Evolutionary conservation across 108 stramenopile genomes (phyloP).

Genomic region (Craspedostauros australis): DNA sequence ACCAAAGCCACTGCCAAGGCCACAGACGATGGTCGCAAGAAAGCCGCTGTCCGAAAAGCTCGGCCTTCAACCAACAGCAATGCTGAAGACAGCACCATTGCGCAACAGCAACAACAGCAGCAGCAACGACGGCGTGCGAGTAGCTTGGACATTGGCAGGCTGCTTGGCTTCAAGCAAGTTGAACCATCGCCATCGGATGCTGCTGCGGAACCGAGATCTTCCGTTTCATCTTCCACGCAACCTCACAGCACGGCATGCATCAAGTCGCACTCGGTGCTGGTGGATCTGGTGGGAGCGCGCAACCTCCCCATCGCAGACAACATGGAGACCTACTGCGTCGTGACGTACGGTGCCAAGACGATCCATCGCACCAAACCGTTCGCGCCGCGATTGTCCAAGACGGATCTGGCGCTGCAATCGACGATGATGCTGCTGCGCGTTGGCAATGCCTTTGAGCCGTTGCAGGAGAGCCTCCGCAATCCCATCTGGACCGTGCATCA

Average conservation of each 20-base stretch:
- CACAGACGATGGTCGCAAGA: too few species aligned
- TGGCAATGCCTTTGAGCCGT: neutral
- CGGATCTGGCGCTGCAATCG: neutral
- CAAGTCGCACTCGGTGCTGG: too few species aligned
- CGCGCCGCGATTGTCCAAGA: neutral
- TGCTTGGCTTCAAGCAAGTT: too few species aligned
- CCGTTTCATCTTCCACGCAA: neutral
- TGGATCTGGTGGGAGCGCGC: constrained; percentile 19
- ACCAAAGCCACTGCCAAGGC: too few species aligned
- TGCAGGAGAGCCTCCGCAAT: constrained; percentile 4
- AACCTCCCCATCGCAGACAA: constrained; percentile 4
- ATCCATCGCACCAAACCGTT: constrained; percentile 20
- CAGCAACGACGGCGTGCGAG: too few species aligned
- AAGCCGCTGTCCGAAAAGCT: too few species aligned
- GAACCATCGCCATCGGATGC: too few species aligned
- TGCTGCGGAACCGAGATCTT: neutral
- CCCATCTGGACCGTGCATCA: constrained; percentile 24
- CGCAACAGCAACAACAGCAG: too few species aligned
- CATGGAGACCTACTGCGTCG: constrained; percentile 24
- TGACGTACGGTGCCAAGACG: constrained; percentile 17
- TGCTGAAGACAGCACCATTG: too few species aligned
- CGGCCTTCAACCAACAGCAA: too few species aligned
- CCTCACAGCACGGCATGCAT: too few species aligned
- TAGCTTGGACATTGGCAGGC: too few species aligned
- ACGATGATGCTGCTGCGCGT: neutral